Percentiles rank a stretch among this genome's conserved stretches.
Evolutionary conservation across 768 basidiomycete species (phyloP).

Genomic region (Tubosaeta sp.): DNA sequence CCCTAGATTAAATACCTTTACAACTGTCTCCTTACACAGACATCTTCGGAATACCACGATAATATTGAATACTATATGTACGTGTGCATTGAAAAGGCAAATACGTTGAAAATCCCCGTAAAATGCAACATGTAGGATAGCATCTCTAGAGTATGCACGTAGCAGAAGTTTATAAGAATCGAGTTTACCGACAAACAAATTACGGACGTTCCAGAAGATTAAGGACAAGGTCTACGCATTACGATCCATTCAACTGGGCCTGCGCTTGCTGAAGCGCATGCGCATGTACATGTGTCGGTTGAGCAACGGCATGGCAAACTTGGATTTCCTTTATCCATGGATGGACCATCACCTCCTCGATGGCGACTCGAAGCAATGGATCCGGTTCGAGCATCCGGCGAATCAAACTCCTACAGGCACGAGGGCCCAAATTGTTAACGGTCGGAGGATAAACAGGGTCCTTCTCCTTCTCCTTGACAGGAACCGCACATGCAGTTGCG

Average conservation of each 20-base stretch:
- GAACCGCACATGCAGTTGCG: slow-evolving; percentile 36
- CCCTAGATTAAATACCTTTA: slow-evolving; percentile 17
- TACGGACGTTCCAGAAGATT: background rate
- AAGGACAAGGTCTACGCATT: background rate
- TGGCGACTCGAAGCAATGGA: slow-evolving; percentile 65
- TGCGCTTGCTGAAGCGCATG: slow-evolving; percentile 57
- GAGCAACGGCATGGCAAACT: slow-evolving; percentile 65
- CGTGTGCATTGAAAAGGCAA: slow-evolving; percentile 5
- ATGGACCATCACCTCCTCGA: slow-evolving; percentile 78
- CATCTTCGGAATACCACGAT: slow-evolving; percentile 14
- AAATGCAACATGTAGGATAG: slow-evolving; percentile 14
- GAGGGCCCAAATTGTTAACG: slow-evolving; percentile 84
- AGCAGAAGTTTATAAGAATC: slow-evolving; percentile 2
- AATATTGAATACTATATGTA: slow-evolving; percentile 23
- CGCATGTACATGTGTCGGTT: slow-evolving; percentile 70
- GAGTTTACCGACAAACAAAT: background rate
- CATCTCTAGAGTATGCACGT: slow-evolving; percentile 17
- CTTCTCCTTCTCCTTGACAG: slow-evolving; percentile 30
- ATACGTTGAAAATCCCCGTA: slow-evolving; percentile 4
- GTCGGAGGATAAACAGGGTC: slow-evolving; percentile 49
- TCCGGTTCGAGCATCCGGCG: slow-evolving; percentile 96
- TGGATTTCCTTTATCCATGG: slow-evolving; percentile 80
- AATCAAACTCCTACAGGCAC: slow-evolving; percentile 77
- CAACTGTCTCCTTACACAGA: slow-evolving; percentile 4
- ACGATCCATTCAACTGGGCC: slow-evolving; percentile 35